Base-by-base conservation (phyloP, 2,329 filamentous ascomycete species). In the Hymenotorrendiella dingleyae region DNA sequence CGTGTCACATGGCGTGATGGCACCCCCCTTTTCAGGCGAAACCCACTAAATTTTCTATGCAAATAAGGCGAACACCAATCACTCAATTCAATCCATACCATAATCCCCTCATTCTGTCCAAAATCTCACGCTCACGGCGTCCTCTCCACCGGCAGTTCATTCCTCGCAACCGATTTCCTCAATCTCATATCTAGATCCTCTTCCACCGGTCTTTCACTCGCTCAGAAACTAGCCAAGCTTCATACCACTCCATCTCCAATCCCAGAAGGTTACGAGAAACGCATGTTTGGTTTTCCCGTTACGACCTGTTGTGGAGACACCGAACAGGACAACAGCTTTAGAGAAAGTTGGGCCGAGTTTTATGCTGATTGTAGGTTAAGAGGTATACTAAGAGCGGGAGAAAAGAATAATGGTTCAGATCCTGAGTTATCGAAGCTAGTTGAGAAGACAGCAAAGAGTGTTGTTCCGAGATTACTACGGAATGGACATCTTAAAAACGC, bases 241-340 rank as follows among this genome's bases (percentile, higher is more conserved):
- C 91, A 96, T 63, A 82, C 76, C 2, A 87, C 81, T 1, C 78
- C 84, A 0, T 86, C 85, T 0, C 84, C 86, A 0, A 62, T 71
- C 0, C 81, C 82, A 1, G 62, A 74, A 9, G 78, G 77, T 16
- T 71, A 76, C 50, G 64, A 72, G 1, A 69, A 59, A 27, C 78
- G 80, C 3, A 70, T 80, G 64, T 96, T 91, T 53, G 91, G 91
- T 2, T 96, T 96, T 58, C 84, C 86, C 0, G 82, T 84, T 0
- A 68, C 84, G 1, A 96, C 90, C 0, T 95, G 86, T 64, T 96
- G 91, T 63, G 90, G 90, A 2, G 78, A 86, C 34, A 93, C 87
- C 6, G 75, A 74, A 29, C 91, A 96, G 65, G 78, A 88, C 36
- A 97, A 96, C 59, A 67, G 67, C 0, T 94, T 76, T 67, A 75